These are phyloP conservation scores for Auriscalpium vulgare DNA, from an alignment of 768 basidiomycete species.

Conservation along the genomic window DNA sequence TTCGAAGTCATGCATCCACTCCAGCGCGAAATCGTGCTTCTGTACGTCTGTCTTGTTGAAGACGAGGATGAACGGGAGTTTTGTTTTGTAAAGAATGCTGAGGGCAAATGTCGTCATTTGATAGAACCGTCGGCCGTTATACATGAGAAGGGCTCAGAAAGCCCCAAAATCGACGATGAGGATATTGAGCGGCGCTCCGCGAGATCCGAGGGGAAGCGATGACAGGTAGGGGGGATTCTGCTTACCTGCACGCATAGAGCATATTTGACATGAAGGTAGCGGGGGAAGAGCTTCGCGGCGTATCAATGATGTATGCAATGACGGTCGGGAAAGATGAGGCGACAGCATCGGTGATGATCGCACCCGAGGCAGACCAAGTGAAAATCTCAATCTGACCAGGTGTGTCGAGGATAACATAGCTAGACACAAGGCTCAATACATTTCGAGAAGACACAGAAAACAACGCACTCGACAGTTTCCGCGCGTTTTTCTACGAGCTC, in stretches of 20 bases:
- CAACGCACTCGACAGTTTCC: constrained; percentile 75
- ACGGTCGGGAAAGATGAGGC: constrained; percentile 91
- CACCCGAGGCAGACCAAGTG: constrained; percentile 98
- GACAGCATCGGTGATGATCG: constrained; percentile 96
- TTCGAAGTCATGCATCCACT: constrained; percentile 99
- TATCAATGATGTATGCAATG: constrained; percentile 96
- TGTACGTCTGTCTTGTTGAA: constrained; percentile 98
- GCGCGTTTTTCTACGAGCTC: constrained; percentile 86
- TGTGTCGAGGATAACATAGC: constrained; percentile 92
- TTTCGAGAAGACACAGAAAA: neutral
- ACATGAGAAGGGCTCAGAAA: neutral
- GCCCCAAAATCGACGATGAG: neutral
- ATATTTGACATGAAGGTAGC: constrained; percentile 99
- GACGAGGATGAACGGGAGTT: constrained; percentile 92
- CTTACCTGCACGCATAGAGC: constrained; percentile 95
- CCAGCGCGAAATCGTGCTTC: constrained; percentile 83
- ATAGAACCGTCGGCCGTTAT: neutral
- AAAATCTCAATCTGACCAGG: constrained; percentile 99
- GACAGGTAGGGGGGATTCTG: neutral
- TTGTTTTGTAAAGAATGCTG: constrained; percentile 96
- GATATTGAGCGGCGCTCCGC: too few species aligned
- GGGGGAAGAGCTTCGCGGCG: constrained; percentile 87
- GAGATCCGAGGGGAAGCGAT: too few species aligned
- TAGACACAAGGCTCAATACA: constrained; percentile 22
- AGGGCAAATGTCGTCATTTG: neutral